These are phyloP conservation scores for Globisporangium cylindrosporum DNA, from an alignment of 352 stramenopile species.

Conservation along the genomic window DNA sequence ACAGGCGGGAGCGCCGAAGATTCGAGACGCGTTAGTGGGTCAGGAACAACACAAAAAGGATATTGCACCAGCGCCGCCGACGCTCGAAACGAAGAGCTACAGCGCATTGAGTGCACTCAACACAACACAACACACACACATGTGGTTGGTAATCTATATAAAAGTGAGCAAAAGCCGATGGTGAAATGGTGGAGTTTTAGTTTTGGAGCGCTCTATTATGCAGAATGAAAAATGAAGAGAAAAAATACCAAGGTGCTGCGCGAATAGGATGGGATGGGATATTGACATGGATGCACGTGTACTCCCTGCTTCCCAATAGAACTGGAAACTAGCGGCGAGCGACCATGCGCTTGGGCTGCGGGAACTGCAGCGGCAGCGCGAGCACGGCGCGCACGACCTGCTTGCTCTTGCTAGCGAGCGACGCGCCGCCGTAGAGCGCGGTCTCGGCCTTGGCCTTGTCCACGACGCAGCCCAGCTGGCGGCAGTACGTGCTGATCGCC, in stretches of 20 bases:
- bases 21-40: neutral
- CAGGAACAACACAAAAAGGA: neutral
- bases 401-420: conserved; percentile 66
- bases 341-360: conserved; percentile 59
- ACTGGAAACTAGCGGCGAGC: conserved; percentile 18
- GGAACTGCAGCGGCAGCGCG: conserved; percentile 77
- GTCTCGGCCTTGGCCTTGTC: conserved; percentile 70
- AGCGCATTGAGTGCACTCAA: neutral
- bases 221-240: neutral
- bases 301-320: too few species aligned
- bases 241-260: neutral
- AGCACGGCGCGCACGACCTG: conserved; percentile 63
- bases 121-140: neutral
- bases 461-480: conserved; percentile 68
- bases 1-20: neutral
- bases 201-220: neutral
- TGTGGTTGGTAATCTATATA: neutral
- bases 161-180: neutral
- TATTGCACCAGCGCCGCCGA: neutral
- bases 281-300: too few species aligned
- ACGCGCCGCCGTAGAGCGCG: conserved; percentile 42
- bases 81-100: neutral
- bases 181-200: neutral
- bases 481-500: conserved; percentile 58
- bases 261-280: neutral